phyloP scores from a whole-genome alignment of 2,329 filamentous ascomycete species.

The Helotiales sp. region DNA sequence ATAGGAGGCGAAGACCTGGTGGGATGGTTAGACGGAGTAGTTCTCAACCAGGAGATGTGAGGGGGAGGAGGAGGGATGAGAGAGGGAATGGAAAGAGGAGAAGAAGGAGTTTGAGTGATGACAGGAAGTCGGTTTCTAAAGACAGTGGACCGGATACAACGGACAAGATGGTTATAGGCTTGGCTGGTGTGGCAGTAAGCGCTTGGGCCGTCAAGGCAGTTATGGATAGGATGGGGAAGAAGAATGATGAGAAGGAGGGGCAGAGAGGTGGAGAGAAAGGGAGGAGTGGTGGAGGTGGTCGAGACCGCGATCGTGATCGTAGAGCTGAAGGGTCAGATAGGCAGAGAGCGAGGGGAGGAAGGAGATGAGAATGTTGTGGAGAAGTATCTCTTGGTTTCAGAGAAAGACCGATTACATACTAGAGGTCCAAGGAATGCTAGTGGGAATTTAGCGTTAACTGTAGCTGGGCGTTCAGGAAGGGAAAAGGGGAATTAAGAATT shows the following conservation, averaged over 20 bases:
- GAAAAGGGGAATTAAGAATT: too few relatives aligned
- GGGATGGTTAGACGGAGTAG: not conserved
- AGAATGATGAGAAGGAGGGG: conserved; percentile 21
- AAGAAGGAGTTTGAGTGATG: not conserved
- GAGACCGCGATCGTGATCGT: not conserved
- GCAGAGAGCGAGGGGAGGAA: not conserved
- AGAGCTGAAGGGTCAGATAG: not conserved
- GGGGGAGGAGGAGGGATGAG: not conserved
- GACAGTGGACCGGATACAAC: conserved; percentile 6
- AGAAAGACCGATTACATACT: too few relatives aligned
- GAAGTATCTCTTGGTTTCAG: too few relatives aligned
- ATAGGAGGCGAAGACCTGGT: not conserved
- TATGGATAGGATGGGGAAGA: conserved; percentile 16
- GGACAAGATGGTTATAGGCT: conserved; percentile 18
- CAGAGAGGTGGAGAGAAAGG: conserved; percentile 11
- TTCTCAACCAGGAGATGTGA: not conserved
- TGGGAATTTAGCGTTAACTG: too few relatives aligned
- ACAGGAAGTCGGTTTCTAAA: not conserved
- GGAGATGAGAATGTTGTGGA: conserved; percentile 1
- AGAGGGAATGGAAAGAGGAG: not conserved
- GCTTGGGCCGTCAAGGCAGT: conserved; percentile 27
- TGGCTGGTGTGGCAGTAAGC: conserved; percentile 29
- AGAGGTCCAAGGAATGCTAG: too few relatives aligned
- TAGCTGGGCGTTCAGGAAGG: too few relatives aligned
- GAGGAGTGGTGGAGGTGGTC: conserved; percentile 1